A percentile compares a stretch with the other conserved stretches of the same genome.
These are phyloP conservation scores for Lactarius indigo DNA, from an alignment of 768 basidiomycete species.

Conservation along the genomic window DNA sequence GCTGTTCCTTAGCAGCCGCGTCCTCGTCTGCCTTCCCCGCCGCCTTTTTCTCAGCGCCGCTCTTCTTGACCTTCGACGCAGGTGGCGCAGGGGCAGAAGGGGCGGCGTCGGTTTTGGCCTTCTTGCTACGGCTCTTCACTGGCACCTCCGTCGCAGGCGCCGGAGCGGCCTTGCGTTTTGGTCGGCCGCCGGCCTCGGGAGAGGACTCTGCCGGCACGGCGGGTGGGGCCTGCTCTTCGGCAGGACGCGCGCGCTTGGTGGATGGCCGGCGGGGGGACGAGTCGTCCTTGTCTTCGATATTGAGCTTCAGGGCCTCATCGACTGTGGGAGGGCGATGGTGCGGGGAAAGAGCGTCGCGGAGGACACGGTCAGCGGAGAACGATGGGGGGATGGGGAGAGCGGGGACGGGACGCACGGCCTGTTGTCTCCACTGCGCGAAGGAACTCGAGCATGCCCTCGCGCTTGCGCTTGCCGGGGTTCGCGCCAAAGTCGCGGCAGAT, in stretches of 20 bases:
- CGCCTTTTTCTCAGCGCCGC: conserved; percentile 14
- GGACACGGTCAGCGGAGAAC: not conserved
- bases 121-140: conserved; percentile 19
- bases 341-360: not conserved
- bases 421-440: conserved; percentile 26
- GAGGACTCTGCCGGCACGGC: conserved; percentile 4
- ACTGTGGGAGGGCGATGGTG: conserved; percentile 8
- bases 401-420: conserved; percentile 25
- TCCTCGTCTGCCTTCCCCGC: conserved; percentile 9
- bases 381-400: not conserved
- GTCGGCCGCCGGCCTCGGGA: conserved; percentile 5
- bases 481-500: conserved; percentile 30
- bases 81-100: not conserved
- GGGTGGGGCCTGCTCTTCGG: conserved; percentile 13
- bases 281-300: conserved; percentile 25
- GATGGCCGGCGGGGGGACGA: conserved; percentile 18
- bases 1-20: conserved; percentile 14
- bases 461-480: conserved; percentile 20
- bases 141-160: conserved; percentile 18
- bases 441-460: conserved; percentile 28
- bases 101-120: conserved; percentile 17
- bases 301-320: conserved; percentile 21
- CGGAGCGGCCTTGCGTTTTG: conserved; percentile 22
- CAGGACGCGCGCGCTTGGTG: conserved; percentile 19
- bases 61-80: conserved; percentile 19